Base-by-base conservation (phyloP, 306 rosid species). In the Gillenia trifoliata region DNA sequence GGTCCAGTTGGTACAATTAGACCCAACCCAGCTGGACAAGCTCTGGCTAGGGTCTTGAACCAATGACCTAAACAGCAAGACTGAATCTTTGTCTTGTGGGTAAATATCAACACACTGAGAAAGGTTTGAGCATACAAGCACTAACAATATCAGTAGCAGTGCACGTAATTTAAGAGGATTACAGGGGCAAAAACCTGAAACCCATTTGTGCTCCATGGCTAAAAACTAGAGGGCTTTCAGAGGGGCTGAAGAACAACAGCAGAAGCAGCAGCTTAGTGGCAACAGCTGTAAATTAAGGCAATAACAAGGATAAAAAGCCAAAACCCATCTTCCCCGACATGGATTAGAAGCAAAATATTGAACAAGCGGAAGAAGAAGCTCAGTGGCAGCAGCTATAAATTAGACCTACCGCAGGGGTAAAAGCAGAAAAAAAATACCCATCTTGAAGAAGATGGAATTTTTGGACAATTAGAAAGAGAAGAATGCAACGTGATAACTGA, bases 1-100 rank as follows among this genome's bases (percentile, higher is more conserved):
- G 56, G 68, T 77, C 98, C 98, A 94, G 77, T 78, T 77, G 45
- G 85, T 66, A 84, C 98, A 94, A 73, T 88, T 89, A 38, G 92
- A 89, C 25, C 91, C 90, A 17, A 72, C 90, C 99, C 99, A 95
- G 80, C 69, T 89, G 56, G 93, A 75, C 74, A 95, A 80, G 47
- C 85, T 84, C 80, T 79, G 87, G 81, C 81, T 73, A 49, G 98
- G 93, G 84, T 88, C 88, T 75, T 81, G 89, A 28, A 95, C 31
- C 72, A 67, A 16, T 17, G 96, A 85, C 77, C 62, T 86, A 66
- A 95, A 81, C 56, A 29, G 23, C 36, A 86, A 75, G 79, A 95
- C 95, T 0, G 89, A 89, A 64, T 70, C 74, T 84, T 55, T 86
- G 83, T 95, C 99, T 74, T 83, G 81, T 70, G 88, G 92, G 90